Conservation (phyloP, 148 eudicot species). For the Silene latifolia region DNA sequence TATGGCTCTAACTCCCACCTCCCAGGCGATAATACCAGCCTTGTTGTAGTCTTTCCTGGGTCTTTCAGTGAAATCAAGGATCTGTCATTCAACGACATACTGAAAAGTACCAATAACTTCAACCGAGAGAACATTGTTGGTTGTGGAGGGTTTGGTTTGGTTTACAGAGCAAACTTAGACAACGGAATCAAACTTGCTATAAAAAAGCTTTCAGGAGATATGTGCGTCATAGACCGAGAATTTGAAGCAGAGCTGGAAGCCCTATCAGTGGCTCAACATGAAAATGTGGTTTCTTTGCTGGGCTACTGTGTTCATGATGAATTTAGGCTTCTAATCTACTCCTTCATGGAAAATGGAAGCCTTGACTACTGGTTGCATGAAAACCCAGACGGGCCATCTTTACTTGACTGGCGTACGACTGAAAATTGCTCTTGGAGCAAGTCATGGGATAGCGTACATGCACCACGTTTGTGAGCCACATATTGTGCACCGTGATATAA, state of each 20-base stretch:
- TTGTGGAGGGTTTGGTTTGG: slow-evolving; percentile 95
- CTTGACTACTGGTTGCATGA: slow-evolving; percentile 96
- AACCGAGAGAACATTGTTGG: slow-evolving; percentile 83
- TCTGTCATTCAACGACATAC: slow-evolving; percentile 53
- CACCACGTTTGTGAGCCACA: slow-evolving; percentile 85
- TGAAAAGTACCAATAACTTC: slow-evolving; percentile 80
- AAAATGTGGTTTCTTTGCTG: slow-evolving; percentile 74
- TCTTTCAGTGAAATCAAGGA: slow-evolving; percentile 46
- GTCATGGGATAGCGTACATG: slow-evolving; percentile 88
- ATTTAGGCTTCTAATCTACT: slow-evolving; percentile 63
- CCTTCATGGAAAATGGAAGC: slow-evolving; percentile 94
- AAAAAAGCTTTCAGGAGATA: slow-evolving; percentile 89
- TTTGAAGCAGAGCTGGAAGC: slow-evolving; percentile 90
- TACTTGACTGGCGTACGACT: slow-evolving; percentile 81
- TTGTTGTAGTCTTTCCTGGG: slow-evolving; percentile 61
- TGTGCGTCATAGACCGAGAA: slow-evolving; percentile 87
- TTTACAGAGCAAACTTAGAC: slow-evolving; percentile 71
- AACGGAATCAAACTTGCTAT: slow-evolving; percentile 74
- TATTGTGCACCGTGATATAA: slow-evolving; percentile 91
- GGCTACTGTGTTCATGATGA: slow-evolving; percentile 88
- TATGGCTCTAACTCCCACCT: slow-evolving; percentile 45
- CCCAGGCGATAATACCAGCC: slow-evolving; percentile 44
- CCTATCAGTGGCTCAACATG: slow-evolving; percentile 77
- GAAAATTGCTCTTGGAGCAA: slow-evolving; percentile 63
- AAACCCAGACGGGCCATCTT: slow-evolving; percentile 59